Base-by-base conservation (phyloP, 2,329 filamentous ascomycete species). In the Phialophora expanda region DNA sequence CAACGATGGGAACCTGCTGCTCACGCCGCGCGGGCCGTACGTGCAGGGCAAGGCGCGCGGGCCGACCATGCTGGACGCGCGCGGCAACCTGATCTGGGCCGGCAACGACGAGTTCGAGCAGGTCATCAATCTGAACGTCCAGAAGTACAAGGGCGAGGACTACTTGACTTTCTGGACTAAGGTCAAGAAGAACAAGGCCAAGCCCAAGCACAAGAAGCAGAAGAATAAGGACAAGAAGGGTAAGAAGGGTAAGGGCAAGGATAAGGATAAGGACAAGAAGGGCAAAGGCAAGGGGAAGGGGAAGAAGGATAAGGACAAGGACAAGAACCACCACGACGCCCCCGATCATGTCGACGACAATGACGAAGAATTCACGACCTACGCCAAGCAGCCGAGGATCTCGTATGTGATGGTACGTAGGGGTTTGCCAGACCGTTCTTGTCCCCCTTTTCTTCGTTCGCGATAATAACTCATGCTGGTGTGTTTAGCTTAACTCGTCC, bases 151-250 rank as follows among this genome's bases (percentile, higher is more conserved):
- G 64, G 80, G 78, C 1, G 71, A 82, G 65, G 70, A 75, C 8
- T 83, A 82, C 72, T 70, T 84, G 57, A 82, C 81, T 0, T 84
- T 83, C 68, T 84, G 82, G 81, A 76, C 79, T 80, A 82, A 81
- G 20, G 1, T 80, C 83, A 70, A 82, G 81, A 1, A 76, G 26
- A 26, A 54, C 24, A 78, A 41, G 82, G 82, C 12, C n/a, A 50
- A 11, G 20, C 46, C 24, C 3, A 11, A 20, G n/a, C 2, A 50
- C 8, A 11, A 50, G 20, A 50, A 50, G 46, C 20, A 50, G 24
- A 50, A 50, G 46, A 26, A 50, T 6, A 50, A 50, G 46, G n/a
- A 50, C 11, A 24, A 50, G 46, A 50, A 50, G 46, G 44, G 9
- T n/a, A 46, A n/a, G 17, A 41, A 41, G 34, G 14, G 14, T 6